Percentiles rank a stretch among this genome's conserved stretches.
Conservation (phyloP, 495 filamentous ascomycete genomes). For the Elasticomyces elasticus region DNA sequence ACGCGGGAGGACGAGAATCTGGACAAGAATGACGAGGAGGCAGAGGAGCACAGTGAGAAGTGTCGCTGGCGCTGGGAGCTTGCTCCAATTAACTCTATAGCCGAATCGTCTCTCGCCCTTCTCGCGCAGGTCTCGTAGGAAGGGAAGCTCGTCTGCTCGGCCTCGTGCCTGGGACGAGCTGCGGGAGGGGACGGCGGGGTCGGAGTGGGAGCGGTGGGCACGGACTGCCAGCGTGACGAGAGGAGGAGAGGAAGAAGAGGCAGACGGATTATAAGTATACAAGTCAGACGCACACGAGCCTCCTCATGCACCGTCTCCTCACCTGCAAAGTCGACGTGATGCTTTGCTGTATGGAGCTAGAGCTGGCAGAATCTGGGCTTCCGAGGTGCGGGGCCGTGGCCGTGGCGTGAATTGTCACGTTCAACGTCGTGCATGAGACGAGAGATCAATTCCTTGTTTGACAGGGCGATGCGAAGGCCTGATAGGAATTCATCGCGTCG, state of each 20-base stretch:
- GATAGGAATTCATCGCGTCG: not conserved
- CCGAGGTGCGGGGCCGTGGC: not conserved
- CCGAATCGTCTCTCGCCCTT: not conserved
- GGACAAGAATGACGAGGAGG: slow-evolving; percentile 11
- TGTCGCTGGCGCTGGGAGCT: not conserved
- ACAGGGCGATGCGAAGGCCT: not conserved
- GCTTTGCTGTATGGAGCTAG: not conserved
- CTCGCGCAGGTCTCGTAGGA: slow-evolving; percentile 12
- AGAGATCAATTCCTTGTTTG: too few species aligned
- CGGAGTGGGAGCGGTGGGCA: slow-evolving; percentile 4
- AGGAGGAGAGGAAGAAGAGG: not conserved
- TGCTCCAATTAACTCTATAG: not conserved
- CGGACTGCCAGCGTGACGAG: slow-evolving; percentile 15
- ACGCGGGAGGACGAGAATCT: slow-evolving; percentile 13
- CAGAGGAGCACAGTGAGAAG: slow-evolving; percentile 11
- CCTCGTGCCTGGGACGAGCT: slow-evolving; percentile 2
- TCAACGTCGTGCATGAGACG: not conserved
- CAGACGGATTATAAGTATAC: not conserved
- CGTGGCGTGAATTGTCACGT: not conserved
- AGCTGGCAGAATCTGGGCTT: not conserved
- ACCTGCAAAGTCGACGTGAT: not conserved
- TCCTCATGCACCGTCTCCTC: not conserved
- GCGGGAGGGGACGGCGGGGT: slow-evolving; percentile 9
- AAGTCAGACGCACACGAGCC: not conserved
- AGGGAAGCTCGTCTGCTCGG: slow-evolving; percentile 11